Evolutionary conservation across 805 yeast species (phyloP).

Genomic region (Candida corydali): DNA sequence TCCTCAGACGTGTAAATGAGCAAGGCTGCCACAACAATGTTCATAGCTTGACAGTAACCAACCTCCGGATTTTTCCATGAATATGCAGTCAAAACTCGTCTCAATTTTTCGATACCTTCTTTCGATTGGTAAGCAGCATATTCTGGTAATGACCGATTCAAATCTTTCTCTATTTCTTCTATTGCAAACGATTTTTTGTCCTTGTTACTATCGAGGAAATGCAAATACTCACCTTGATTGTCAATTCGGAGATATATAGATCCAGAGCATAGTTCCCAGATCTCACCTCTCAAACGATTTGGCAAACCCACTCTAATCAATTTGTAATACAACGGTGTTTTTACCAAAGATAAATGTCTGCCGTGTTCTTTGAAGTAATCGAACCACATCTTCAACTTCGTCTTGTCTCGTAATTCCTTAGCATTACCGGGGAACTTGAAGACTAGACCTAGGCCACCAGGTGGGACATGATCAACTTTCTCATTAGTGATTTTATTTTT

Average conservation of each 20-base stretch:
- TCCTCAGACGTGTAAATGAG: constrained; percentile 89
- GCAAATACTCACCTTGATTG: constrained; percentile 55
- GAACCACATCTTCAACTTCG: constrained; percentile 90
- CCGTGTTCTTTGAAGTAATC: constrained; percentile 85
- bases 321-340: constrained; percentile 74
- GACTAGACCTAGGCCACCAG: constrained; percentile 81
- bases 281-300: constrained; percentile 89
- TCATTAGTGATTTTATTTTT: constrained; percentile 48
- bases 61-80: constrained; percentile 97
- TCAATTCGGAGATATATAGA: constrained; percentile 71
- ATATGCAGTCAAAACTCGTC: constrained; percentile 88
- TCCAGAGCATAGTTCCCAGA: constrained; percentile 93
- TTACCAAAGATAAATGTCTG: constrained; percentile 69
- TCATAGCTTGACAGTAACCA: constrained; percentile 99
- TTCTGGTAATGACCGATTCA: constrained; percentile 92
- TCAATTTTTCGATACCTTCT: constrained; percentile 79
- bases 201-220: constrained; percentile 54
- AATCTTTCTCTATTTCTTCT: constrained; percentile 94
- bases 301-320: constrained; percentile 89
- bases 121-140: constrained; percentile 86
- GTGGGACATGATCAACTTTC: constrained; percentile 50
- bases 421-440: constrained; percentile 92
- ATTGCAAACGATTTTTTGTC: constrained; percentile 76
- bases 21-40: constrained; percentile 79
- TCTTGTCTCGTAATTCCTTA: constrained; percentile 67